Base-by-base conservation (phyloP, 2,329 filamentous ascomycete genomes). In the Pestalotiopsis sp. region DNA sequence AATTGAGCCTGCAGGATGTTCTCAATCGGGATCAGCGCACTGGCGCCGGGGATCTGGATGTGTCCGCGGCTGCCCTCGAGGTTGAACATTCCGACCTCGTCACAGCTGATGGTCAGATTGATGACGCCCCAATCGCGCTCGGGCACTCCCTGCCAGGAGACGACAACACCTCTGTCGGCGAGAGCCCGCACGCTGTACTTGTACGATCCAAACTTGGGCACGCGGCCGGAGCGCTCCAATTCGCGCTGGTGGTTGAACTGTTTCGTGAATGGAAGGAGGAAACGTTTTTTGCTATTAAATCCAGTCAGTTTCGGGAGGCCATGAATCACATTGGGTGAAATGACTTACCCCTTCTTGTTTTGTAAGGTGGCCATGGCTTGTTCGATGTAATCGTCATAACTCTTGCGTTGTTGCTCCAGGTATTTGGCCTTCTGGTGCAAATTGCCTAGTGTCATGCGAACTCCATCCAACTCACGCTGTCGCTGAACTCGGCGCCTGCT, bases 201-300 rank as follows among this genome's bases (percentile, higher is more conserved):
- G 90, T 92, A 99, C 49, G 93, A 97, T 71, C 97, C 96, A 78
- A 99, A 99, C 79, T 97, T 97, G 80, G 97, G 97, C 66, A 97
- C 93, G 64, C 95, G 93, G 36, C 96, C 96, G 7, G 92, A 92
- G 69, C 94, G 92, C 78, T 98, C 94, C 40, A 99, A 90, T 82
- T 99, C 96, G 73, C 94, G 92, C 83, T 98, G 94, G 82, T 99
- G 96, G 81, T 98, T 97, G 89, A 97, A 99, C 81, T 99, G 96
- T 78, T 97, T 97, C 27, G 95, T 98, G 80, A 99, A 99, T 14
- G 96, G 96, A 80, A 99, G 88, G 68, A 98, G 87, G 86, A 98
- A 98, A 66, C 92, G 90, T 80, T 97, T 97, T 84, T 97, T 97
- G 71, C 92, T 91, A 74, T 83, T 96, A 70, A 91, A 90, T 73